Conservation (phyloP, 805 yeast genomes). For the Candida dajiaensis region DNA sequence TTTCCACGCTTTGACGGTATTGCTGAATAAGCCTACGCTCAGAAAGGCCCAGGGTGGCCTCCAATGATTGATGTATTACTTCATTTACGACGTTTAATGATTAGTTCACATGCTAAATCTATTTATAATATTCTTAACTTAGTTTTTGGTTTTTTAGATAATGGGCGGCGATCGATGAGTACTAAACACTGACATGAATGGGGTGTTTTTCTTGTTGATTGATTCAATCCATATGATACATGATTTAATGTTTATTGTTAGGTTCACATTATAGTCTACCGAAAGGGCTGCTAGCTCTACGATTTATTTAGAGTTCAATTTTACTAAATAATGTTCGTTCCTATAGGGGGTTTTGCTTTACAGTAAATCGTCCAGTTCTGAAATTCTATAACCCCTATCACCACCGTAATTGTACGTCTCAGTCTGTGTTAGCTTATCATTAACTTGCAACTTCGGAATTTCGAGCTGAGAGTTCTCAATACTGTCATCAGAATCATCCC, state of each 20-base stretch:
- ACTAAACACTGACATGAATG: too few relatives aligned
- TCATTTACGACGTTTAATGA: neutral
- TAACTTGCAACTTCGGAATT: neutral
- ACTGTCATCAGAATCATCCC: slow-evolving; percentile 9
- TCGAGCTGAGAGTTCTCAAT: slow-evolving; percentile 1
- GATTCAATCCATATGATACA: neutral
- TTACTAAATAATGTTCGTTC: too few relatives aligned
- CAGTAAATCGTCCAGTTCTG: slow-evolving; percentile 2
- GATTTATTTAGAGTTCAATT: neutral
- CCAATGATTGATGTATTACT: neutral
- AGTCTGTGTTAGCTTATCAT: slow-evolving; percentile 11
- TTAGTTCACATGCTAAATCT: neutral
- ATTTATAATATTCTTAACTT: too few relatives aligned
- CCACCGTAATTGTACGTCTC: slow-evolving; percentile 16
- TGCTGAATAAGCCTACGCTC: neutral
- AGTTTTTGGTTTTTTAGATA: too few relatives aligned
- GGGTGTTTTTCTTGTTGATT: too few relatives aligned
- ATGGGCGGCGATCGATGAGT: too few relatives aligned
- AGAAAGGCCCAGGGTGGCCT: neutral
- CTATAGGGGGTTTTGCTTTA: neutral
- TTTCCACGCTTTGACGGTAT: neutral
- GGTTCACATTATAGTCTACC: too few relatives aligned
- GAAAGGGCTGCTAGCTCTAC: neutral
- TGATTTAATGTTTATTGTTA: neutral
- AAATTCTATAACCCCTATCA: slow-evolving; percentile 3